Evolutionary conservation across 176 grass and related monocot genomes (phyloP).

Genomic region (Oryza longistaminata): DNA sequence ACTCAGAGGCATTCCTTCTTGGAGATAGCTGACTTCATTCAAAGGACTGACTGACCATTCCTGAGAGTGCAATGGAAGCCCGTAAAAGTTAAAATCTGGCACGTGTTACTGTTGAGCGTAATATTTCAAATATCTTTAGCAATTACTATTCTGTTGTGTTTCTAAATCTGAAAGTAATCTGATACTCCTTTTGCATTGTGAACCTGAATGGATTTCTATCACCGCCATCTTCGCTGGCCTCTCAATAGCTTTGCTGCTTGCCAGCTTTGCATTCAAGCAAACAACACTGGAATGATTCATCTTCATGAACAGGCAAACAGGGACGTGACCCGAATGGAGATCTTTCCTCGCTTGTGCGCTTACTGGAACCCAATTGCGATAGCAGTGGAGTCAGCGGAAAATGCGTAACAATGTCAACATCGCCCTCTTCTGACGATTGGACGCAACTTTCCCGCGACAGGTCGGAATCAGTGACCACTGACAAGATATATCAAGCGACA

Average conservation of each 20-base stretch:
- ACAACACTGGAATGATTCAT: not conserved
- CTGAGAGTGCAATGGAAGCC: conserved; percentile 80
- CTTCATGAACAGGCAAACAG: conserved; percentile 71
- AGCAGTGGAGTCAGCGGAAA: conserved; percentile 37
- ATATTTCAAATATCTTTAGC: not conserved
- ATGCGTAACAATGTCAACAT: conserved; percentile 48
- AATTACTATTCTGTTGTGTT: not conserved
- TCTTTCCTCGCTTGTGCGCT: conserved; percentile 67
- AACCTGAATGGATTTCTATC: not conserved
- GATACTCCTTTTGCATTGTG: not conserved
- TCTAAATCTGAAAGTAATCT: not conserved
- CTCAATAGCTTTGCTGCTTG: not conserved
- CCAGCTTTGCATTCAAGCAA: not conserved
- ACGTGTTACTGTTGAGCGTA: conserved; percentile 79
- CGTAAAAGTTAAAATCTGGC: conserved; percentile 83
- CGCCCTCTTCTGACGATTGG: too few species aligned
- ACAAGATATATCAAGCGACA: conserved; percentile 23
- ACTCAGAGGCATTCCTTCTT: conserved; percentile 79
- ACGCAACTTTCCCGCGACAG: too few species aligned
- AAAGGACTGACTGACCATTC: conserved; percentile 80
- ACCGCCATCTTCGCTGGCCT: not conserved
- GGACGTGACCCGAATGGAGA: conserved; percentile 76
- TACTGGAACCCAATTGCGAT: conserved; percentile 53
- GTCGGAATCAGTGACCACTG: conserved; percentile 52
- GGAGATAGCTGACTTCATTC: conserved; percentile 87